These are phyloP conservation scores for Fusarium sacchari DNA, from an alignment of 2,329 filamentous ascomycete species.

Conservation along the genomic window DNA sequence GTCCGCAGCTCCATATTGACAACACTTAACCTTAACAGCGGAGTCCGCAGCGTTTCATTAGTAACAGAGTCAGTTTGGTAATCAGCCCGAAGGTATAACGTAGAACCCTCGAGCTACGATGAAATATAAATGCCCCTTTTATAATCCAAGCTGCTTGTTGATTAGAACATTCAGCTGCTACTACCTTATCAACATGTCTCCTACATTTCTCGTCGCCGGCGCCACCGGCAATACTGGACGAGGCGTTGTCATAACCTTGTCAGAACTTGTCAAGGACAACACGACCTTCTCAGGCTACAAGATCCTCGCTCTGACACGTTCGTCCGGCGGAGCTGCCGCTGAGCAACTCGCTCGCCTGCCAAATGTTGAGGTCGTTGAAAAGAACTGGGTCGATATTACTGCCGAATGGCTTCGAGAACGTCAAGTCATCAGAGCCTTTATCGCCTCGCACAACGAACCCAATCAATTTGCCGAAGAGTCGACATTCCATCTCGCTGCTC, in stretches of 20 bases:
- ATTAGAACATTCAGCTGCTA: accelerated
- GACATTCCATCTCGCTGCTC: neutral
- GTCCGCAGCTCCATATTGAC: neutral
- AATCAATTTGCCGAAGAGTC: neutral
- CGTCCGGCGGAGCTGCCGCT: neutral
- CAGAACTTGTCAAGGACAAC: neutral
- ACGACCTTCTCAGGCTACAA: accelerated
- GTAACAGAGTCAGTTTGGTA: neutral
- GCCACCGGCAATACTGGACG: neutral
- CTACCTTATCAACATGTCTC: neutral
- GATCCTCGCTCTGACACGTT: neutral
- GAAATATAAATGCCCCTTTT: neutral
- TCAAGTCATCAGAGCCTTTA: neutral
- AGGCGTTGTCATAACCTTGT: neutral
- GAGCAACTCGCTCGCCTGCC: neutral
- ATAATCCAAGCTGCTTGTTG: accelerated
- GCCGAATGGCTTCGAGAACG: neutral
- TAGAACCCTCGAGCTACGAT: too few species aligned
- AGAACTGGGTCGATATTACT: neutral
- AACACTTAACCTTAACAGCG: too few species aligned
- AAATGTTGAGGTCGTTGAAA: neutral
- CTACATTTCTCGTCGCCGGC: neutral
- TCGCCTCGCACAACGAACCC: neutral
- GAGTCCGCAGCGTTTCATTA: neutral
- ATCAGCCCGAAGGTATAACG: neutral